These are phyloP conservation scores for Panellus pusillus DNA, from an alignment of 768 basidiomycete genomes.

Conservation along the genomic window DNA sequence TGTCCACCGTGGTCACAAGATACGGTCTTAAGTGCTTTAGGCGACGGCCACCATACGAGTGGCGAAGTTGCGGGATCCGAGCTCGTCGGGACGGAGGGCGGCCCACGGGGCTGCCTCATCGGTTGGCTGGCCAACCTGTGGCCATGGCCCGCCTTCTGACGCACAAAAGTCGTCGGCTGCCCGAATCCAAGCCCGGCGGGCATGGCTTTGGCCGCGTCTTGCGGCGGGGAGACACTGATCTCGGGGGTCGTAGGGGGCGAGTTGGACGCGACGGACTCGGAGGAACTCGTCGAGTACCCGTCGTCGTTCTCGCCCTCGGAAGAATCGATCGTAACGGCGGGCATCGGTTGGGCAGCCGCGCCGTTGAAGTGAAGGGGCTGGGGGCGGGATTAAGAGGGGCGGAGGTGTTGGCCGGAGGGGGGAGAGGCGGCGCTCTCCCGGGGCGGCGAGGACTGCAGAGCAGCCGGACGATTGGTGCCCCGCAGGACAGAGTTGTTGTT, in stretches of 20 bases:
- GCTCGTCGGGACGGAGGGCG: conserved; percentile 83
- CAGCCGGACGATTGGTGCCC: conserved; percentile 52
- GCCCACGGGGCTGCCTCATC: conserved; percentile 83
- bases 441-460: conserved; percentile 70
- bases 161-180: conserved; percentile 45
- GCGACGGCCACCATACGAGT: conserved; percentile 49
- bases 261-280: conserved; percentile 45
- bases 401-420: conserved; percentile 35
- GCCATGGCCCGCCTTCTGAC: conserved; percentile 45
- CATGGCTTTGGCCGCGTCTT: conserved; percentile 76
- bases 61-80: conserved; percentile 89
- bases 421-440: conserved; percentile 50
- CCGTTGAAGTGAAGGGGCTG: conserved; percentile 64
- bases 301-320: conserved; percentile 59
- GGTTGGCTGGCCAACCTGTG: conserved; percentile 70
- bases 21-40: background rate
- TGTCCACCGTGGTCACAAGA: background rate
- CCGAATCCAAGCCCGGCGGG: conserved; percentile 86
- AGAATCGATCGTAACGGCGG: conserved; percentile 56
- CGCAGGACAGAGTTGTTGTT: conserved; percentile 71
- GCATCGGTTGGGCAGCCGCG: conserved; percentile 48
- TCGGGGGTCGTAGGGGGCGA: conserved; percentile 78
- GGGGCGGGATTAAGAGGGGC: conserved; percentile 47
- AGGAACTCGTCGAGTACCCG: conserved; percentile 62
- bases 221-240: conserved; percentile 72